Conservation (phyloP, 2,329 filamentous ascomycete species). For the Fusarium sp. region DNA sequence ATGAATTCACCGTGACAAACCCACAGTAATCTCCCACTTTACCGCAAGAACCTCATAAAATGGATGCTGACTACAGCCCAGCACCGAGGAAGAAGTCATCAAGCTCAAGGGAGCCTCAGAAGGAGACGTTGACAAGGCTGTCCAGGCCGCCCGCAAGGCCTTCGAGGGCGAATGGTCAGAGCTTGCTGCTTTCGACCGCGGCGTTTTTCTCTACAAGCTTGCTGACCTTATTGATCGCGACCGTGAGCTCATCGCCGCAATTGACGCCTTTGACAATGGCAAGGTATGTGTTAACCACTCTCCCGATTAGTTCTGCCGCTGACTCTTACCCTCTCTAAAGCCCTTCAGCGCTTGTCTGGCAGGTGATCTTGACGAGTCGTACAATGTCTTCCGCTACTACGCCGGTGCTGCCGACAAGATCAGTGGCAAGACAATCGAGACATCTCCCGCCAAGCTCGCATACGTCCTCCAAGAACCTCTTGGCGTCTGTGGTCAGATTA, state of each 20-base stretch:
- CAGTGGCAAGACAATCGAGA: conserved; percentile 76
- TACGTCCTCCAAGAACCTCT: conserved; percentile 77
- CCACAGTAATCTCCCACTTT: conserved; percentile 25
- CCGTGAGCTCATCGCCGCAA: conserved; percentile 44
- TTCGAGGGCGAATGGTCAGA: conserved; percentile 47
- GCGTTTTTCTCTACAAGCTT: conserved; percentile 42
- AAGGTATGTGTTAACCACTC: conserved; percentile 20
- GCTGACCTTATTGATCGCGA: conserved; percentile 43
- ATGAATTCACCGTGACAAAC: conserved; percentile 43
- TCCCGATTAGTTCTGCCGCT: neutral
- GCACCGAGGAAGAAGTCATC: conserved; percentile 44
- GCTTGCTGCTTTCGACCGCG: conserved; percentile 40
- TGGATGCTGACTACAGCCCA: neutral
- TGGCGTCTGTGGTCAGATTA: conserved; percentile 76
- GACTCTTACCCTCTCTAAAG: neutral
- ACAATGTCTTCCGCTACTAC: conserved; percentile 71
- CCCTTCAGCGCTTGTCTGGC: conserved; percentile 58
- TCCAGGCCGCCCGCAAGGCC: conserved; percentile 42
- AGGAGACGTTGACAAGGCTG: conserved; percentile 42
- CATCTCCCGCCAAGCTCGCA: conserved; percentile 71
- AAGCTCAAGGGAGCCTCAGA: conserved; percentile 40
- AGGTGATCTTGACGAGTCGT: conserved; percentile 65
- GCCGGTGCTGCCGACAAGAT: conserved; percentile 79
- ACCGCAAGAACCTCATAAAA: rapidly evolving
- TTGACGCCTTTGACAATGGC: conserved; percentile 46